phyloP scores from a whole-genome alignment of 176 grass and related monocot genomes.

The Ampelocalamus luodianensis region DNA sequence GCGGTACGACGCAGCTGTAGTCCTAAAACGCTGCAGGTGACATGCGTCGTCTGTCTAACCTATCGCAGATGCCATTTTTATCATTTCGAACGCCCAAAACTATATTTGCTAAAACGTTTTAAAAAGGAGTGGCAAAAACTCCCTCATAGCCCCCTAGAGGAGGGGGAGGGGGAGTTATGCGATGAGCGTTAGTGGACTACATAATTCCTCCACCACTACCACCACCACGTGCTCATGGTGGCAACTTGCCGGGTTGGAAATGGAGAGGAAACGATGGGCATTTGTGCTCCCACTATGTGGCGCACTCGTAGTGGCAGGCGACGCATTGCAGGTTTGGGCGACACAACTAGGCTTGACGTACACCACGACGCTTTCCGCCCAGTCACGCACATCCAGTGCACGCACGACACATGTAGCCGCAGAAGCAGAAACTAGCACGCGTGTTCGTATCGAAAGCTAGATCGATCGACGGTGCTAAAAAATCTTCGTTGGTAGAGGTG shows the following conservation, averaged over 20 bases:
- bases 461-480: not conserved
- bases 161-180: not conserved
- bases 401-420: not conserved
- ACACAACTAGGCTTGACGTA: not conserved
- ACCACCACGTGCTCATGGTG: not conserved
- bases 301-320: not conserved
- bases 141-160: no score
- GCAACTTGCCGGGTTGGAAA: not conserved
- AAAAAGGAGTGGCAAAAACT: no score
- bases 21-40: rapidly evolving
- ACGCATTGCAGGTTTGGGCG: not conserved
- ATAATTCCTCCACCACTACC: conserved; percentile 36
- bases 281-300: not conserved
- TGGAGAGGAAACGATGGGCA: conserved; percentile 33
- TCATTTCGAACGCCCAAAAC: no score
- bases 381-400: no score
- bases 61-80: no score
- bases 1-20: no score
- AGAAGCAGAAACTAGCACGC: not conserved
- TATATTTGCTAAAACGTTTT: no score
- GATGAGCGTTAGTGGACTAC: conserved; percentile 15
- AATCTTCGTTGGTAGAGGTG: not conserved
- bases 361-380: conserved; percentile 20
- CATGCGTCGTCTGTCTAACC: no score
- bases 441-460: not conserved